phyloP scores from a whole-genome alignment of 371 early-diverging fungal genomes.

The Sporodiniella umbellata region DNA sequence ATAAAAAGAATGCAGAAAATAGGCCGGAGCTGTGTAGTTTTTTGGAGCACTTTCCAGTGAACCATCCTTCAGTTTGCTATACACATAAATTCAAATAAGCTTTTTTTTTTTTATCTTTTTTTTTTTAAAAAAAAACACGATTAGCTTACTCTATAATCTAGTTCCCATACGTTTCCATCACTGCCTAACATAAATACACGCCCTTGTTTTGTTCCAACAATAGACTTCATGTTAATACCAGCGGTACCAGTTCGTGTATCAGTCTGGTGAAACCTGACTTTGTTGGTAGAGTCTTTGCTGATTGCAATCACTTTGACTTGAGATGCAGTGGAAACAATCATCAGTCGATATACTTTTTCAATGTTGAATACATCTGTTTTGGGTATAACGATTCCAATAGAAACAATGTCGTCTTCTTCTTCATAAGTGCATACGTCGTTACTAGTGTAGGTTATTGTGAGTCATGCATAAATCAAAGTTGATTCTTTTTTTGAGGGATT shows the following conservation, averaged over 20 bases:
- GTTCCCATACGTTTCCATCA: conserved; percentile 86
- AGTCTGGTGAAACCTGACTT: conserved; percentile 62
- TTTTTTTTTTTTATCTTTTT: too few relatives aligned
- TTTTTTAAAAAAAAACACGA: not conserved
- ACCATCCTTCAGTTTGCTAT: conserved; percentile 72
- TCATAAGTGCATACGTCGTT: conserved; percentile 69
- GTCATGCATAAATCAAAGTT: not conserved
- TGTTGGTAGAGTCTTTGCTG: conserved; percentile 22
- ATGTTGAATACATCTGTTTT: conserved; percentile 74
- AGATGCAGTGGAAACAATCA: conserved; percentile 83
- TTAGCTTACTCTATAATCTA: conserved; percentile 70
- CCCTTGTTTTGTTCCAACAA: conserved; percentile 74
- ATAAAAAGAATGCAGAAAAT: conserved; percentile 10
- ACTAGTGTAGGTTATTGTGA: conserved; percentile 16
- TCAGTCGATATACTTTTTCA: conserved; percentile 68
- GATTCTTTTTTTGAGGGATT: conserved; percentile 6
- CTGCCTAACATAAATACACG: conserved; percentile 87
- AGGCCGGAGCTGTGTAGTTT: conserved; percentile 23
- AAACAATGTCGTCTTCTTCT: conserved; percentile 82
- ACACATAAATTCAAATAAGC: not conserved
- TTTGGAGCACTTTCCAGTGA: conserved; percentile 73
- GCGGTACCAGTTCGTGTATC: conserved; percentile 73
- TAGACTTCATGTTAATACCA: conserved; percentile 70
- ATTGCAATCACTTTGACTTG: conserved; percentile 81
- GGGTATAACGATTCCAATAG: conserved; percentile 77